phyloP scores from a whole-genome alignment of 495 filamentous ascomycete genomes.

The Lophiostoma macrostomum region DNA sequence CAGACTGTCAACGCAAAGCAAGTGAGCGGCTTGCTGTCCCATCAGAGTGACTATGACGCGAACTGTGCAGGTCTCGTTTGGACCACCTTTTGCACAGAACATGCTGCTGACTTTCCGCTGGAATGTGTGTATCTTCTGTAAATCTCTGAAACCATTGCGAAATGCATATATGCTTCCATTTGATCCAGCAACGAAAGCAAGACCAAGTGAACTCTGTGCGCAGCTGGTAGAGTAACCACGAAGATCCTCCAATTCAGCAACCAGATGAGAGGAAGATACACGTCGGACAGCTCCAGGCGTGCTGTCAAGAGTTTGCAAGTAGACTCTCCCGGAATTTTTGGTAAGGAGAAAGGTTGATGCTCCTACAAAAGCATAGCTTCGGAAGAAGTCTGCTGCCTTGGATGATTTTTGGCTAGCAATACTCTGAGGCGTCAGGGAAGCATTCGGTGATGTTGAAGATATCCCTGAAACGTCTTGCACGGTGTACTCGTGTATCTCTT shows the following conservation, averaged over 20 bases:
- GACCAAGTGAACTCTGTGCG: not conserved
- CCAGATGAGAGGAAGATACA: not conserved
- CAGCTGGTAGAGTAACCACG: slow-evolving; percentile 27
- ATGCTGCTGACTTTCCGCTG: slow-evolving; percentile 55
- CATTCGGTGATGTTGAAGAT: not conserved
- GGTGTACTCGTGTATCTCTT: too few relatives aligned
- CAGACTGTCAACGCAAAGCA: slow-evolving; percentile 12
- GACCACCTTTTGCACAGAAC: slow-evolving; percentile 23
- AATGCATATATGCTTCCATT: slow-evolving; percentile 23
- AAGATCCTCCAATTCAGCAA: slow-evolving; percentile 16
- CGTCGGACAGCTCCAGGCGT: not conserved
- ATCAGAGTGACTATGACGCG: slow-evolving; percentile 24
- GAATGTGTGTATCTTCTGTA: slow-evolving; percentile 6
- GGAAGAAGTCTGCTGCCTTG: slow-evolving; percentile 23
- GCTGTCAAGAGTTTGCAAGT: not conserved
- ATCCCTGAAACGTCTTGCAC: slow-evolving; percentile 3
- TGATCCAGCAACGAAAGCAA: slow-evolving; percentile 28
- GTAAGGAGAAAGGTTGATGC: slow-evolving; percentile 23
- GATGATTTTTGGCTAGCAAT: slow-evolving; percentile 5
- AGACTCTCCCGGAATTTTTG: slow-evolving; percentile 28
- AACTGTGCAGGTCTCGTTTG: not conserved
- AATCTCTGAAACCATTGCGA: not conserved
- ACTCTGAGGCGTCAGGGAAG: not conserved
- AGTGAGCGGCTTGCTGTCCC: slow-evolving; percentile 23
- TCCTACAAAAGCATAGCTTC: slow-evolving; percentile 32